Evolutionary conservation across 1,139 yeast genomes (phyloP), one percentile per base, ranked within the genome.

Genomic region (Nakaseomyces kungkrabaensis): DNA sequence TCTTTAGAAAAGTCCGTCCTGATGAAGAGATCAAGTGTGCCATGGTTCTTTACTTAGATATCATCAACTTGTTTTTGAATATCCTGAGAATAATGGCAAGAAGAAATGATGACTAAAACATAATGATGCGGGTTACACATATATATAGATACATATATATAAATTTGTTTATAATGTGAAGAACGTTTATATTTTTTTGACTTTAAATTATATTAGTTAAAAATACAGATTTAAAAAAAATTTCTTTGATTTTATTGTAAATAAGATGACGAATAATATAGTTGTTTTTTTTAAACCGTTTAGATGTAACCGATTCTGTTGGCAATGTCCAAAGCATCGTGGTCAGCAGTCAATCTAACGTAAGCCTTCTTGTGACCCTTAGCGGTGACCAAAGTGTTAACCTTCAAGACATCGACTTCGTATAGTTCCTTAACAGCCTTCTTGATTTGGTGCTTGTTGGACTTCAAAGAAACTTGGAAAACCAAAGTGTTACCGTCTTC

Each of bases 281-380:
- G 9, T 29, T 29, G 9, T 38, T 38, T 41, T 41, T 41, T 41
- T 29, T 41, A 41, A 41, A 41, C 44, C 38, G 66, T 67, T 82
- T 81, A 88, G 75, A 88, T 85, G 92, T 89, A 89, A 79, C 97
- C 97, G 73, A 90, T 92, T 81, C 94, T 89, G 96, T 90, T 90
- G 75, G 98, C 99, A 76, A 92, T 90, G 76, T 92, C 99, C 75
- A 94, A 86, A 75, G 98, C 98, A 79, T 92, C 99, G 81, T 85
- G 87, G 78, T 94, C 98, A 74, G 97, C 94, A 71, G 97, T 89
- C 75, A 92, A 86, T 81, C 96, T 89, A 74, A 92, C 92, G 81
- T 85, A 92, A 72, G 99, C 99, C 85, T 94, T 94, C 88, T 92
- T 92, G 79, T 97, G 86, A 77, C 98, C 98, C 76, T 92, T 90